Base-by-base conservation (phyloP, 805 yeast species). In the Ogataea degrootiae region DNA sequence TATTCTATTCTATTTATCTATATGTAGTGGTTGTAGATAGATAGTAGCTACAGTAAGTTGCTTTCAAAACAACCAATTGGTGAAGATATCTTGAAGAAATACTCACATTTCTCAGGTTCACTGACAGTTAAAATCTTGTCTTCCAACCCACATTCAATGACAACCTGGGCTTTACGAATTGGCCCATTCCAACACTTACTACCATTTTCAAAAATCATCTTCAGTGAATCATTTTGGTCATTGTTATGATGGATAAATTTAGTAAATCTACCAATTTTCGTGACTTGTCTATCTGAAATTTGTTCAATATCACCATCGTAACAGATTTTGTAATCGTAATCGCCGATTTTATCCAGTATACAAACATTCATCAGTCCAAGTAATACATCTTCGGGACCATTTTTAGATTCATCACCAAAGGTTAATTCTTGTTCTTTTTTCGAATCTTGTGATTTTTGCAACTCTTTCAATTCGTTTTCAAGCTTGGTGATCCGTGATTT, bases 131-230 rank as follows among this genome's bases (percentile, higher is more conserved):
- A 47, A 22, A 89, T 63, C 47, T 74, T 70, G 41, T 76, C 70
- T 3, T 70, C 66, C 2, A 73, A 67, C 0, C 95, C 95, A 67
- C 99, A 94, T 16, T 71, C 69, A 46, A 91, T 60, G 21, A 71
- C 70, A 1, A 87, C 83, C 9, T 63, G 67, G 1, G 88, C 91
- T 34, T 84, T 76, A 63, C 99, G 79, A 29, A 70, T 63, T 5
- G 97, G 97, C 0, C 99, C 99, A 62, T 90, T 87, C 97, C 98
- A 92, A 66, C 99, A 94, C 60, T 74, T 77, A 38, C 81, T 82
- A 19, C 99, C 99, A 17, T 71, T 60, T 4, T 65, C 70, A 60
- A 73, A 94, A 7, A 46, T 33, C 6, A 67, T 36, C 12, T 47
- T 52, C 26, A 61, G 48, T 12, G 44, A 39, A 14, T 46, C 42